A percentile compares a stretch with the other conserved stretches of the same genome.
Evolutionary conservation across 164 flowering plant genomes (phyloP).

Genomic region (Magnolia kwangsiensis): DNA sequence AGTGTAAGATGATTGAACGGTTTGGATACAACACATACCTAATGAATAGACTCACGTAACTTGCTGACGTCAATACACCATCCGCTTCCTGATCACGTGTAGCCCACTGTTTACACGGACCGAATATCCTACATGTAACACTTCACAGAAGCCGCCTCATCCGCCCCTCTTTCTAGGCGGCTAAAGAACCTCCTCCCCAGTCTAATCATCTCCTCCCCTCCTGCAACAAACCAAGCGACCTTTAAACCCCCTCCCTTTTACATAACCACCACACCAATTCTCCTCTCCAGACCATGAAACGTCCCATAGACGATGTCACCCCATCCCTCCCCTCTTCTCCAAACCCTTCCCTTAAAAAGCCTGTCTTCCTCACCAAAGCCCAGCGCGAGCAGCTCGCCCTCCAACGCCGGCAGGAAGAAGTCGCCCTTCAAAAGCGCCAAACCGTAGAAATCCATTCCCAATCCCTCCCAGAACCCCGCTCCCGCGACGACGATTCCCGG

Average conservation of each 20-base stretch:
- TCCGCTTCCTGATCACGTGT: too few relatives aligned
- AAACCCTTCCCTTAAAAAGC: slow-evolving; percentile 25
- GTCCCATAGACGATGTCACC: slow-evolving; percentile 17
- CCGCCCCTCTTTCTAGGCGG: too few relatives aligned
- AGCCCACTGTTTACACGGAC: too few relatives aligned
- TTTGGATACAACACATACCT: too few relatives aligned
- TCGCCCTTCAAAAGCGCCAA: slow-evolving; percentile 34
- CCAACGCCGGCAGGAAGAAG: slow-evolving; percentile 52
- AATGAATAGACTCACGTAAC: too few relatives aligned
- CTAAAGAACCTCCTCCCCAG: neutral
- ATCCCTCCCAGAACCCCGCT: slow-evolving; percentile 8
- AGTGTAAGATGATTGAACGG: too few relatives aligned
- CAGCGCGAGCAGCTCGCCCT: slow-evolving; percentile 72
- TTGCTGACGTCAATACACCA: too few relatives aligned
- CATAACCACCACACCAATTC: neutral
- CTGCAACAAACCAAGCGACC: slow-evolving; percentile 21
- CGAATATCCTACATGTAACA: too few relatives aligned
- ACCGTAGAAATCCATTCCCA: slow-evolving; percentile 13
- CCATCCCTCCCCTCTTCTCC: neutral
- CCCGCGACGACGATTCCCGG: slow-evolving; percentile 10
- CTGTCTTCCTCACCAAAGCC: slow-evolving; percentile 69
- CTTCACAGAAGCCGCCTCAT: too few relatives aligned
- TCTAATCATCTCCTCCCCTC: slow-evolving; percentile 9
- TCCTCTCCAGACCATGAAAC: slow-evolving; percentile 19
- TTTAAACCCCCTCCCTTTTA: neutral